Evolutionary conservation across 768 basidiomycete species (phyloP).

Genomic region (Boletus sensibilis): DNA sequence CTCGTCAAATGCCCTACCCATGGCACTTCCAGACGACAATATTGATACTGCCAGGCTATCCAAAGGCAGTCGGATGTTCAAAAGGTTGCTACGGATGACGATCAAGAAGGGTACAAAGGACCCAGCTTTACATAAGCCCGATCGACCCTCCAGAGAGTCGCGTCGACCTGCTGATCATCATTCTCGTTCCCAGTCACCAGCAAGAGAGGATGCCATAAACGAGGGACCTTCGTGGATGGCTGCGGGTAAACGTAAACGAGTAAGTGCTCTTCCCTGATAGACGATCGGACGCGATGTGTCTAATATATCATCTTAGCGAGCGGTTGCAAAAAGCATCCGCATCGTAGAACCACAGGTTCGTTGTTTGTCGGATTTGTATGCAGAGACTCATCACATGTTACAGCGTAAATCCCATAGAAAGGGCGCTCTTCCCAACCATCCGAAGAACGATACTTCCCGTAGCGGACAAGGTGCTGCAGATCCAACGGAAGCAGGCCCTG

Average conservation of each 20-base stretch:
- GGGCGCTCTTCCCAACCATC: neutral
- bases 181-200: neutral
- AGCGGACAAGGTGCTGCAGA: neutral
- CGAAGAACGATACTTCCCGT: neutral
- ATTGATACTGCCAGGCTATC: rapidly evolving
- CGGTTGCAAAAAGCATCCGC: neutral
- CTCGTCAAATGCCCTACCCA: neutral
- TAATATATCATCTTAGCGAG: neutral
- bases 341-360: neutral
- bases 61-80: neutral
- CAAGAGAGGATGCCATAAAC: neutral
- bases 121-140: no score
- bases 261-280: neutral
- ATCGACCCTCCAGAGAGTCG: neutral
- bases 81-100: neutral
- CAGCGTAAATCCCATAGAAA: neutral
- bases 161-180: neutral
- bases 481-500: no score
- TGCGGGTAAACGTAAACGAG: neutral
- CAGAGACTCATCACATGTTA: neutral
- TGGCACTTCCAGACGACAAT: neutral
- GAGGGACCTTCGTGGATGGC: neutral
- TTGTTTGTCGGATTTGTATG: no score
- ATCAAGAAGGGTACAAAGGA: neutral
- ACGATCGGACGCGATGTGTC: no score